Base-by-base conservation (phyloP, 768 basidiomycete species). In the Xerocomellus dryophilus region DNA sequence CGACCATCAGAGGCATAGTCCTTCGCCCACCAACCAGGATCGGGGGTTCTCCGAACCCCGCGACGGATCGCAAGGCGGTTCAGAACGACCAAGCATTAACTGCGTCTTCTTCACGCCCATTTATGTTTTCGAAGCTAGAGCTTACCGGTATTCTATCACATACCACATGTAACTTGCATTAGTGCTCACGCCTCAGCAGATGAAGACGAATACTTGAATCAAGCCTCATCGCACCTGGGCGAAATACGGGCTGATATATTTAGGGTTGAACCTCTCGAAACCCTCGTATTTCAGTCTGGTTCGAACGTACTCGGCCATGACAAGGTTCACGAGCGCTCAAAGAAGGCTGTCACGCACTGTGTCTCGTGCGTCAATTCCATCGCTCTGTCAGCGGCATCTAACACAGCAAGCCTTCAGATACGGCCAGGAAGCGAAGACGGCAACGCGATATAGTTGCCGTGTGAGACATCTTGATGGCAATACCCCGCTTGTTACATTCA, bases 301-400 rank as follows among this genome's bases (percentile, higher is more conserved):
- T 5, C 2, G 4, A 9, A 5, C 9, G 42, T 21, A 4, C 2
- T 36, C 1, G 38, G 48, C 12, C 53, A 62, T 43, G 43, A 46
- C 45, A 71, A 66, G 36, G 43, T 70, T 9, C 68, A 70, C 35
- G 70, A 70, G 21, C 66, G 66, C 25, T 57, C 64, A 25, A 70
- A 70, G 57, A 70, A 70, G 53, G 69, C 64, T 15, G 53, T 72
- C 10, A 59, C 66, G 1, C 66, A 70, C 9, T 62, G 66, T 50
- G 58, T 70, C 34, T 58, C 60, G 64, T 70, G 41, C 36, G 70
- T 61, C 39, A 9, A 40, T 10, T 27, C 5, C 9, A 14, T 17
- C 29, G 17, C 29, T 43, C 29, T 31, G 29, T 43, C 27, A n/a
- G 3, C 8, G 18, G 7, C 2, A 5, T 44, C 41, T 58, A 11